Base-by-base conservation (phyloP, 257 asterid species). In the Rubia yunnanensis region DNA sequence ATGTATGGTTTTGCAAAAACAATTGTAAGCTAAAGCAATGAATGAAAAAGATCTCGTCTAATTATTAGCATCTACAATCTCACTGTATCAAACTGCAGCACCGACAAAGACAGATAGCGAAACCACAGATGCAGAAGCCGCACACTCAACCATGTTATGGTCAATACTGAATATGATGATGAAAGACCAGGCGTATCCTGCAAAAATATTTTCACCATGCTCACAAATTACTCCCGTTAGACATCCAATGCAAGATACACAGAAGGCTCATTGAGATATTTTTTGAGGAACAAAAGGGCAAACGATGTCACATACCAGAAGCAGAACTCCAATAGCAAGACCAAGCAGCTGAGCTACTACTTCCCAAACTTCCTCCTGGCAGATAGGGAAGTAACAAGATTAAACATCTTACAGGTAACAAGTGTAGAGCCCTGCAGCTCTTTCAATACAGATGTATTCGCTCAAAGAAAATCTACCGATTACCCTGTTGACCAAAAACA, bases 361-460 rank as follows among this genome's bases (percentile, higher is more conserved):
- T 86, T 92, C 99, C 99, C 99, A 92, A 36, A 89, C 99, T 86
- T 92, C 96, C 74, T 92, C 99, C 99, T 92, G 87, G 68, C 61
- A 74, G 9, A 71, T 69, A 62, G 63, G 46, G 50, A 11, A 59
- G 69, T 65, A 44, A 70, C 64, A 76, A 70, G 44, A 60, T 39
- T 71, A 72, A 76, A 56, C 64, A 62, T 57, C 56, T 52, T 60
- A 20, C 27, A 6, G 38, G 5, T 22, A 30, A 13, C 26, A 5
- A 44, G 36, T 60, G 44, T 27, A 27, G 53, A 48, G 61, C n/a
- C 28, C 22, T n/a, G n/a, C n/a, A n/a, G n/a, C n/a, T n/a, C n/a
- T n/a, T n/a, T n/a, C 48, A 39, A 39, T 13, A 39, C 48, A 39
- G 48, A 39, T 39, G 18, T 39, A 39, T 39, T 10, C 48, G 3